Conservation (phyloP, 129 eudicot species). For the Flaveria robusta region DNA sequence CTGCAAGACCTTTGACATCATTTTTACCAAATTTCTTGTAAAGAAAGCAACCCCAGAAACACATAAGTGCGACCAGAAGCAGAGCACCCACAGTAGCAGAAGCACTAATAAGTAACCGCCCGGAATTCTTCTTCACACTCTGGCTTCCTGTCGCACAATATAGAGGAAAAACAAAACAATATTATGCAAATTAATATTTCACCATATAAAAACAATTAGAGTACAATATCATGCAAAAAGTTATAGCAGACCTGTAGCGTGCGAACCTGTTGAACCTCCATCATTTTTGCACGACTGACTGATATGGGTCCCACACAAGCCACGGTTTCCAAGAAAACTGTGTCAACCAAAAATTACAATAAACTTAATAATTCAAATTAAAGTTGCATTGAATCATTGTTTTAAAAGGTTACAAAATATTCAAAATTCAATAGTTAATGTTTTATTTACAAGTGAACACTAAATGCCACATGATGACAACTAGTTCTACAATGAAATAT, state of each 20-base stretch:
- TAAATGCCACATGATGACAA: not conserved
- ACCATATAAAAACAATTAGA: not conserved
- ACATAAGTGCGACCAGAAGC: slow-evolving; percentile 96
- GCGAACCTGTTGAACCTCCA: slow-evolving; percentile 59
- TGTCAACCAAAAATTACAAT: slow-evolving; percentile 18
- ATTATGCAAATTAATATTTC: not conserved
- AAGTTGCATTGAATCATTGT: not conserved
- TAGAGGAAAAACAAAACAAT: not conserved
- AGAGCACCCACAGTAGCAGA: slow-evolving; percentile 89
- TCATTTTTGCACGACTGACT: slow-evolving; percentile 59
- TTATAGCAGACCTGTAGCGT: slow-evolving; percentile 48
- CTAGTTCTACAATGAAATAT: not conserved
- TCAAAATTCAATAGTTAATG: not conserved
- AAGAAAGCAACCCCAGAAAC: slow-evolving; percentile 98
- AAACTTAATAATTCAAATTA: not conserved
- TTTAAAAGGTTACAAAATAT: not conserved
- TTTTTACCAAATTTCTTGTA: slow-evolving; percentile 92
- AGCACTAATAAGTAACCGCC: slow-evolving; percentile 89
- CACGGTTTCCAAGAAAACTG: slow-evolving; percentile 92
- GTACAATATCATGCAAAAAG: slow-evolving; percentile 11
- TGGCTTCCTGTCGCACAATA: slow-evolving; percentile 48
- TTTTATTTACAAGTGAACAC: not conserved
- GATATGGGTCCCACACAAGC: slow-evolving; percentile 81
- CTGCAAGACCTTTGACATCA: slow-evolving; percentile 70
- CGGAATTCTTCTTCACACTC: slow-evolving; percentile 76